A percentile compares a stretch with the other conserved stretches of the same genome.
phyloP scores from a whole-genome alignment of 176 grass and related monocot species.

The Triticum monococcum region DNA sequence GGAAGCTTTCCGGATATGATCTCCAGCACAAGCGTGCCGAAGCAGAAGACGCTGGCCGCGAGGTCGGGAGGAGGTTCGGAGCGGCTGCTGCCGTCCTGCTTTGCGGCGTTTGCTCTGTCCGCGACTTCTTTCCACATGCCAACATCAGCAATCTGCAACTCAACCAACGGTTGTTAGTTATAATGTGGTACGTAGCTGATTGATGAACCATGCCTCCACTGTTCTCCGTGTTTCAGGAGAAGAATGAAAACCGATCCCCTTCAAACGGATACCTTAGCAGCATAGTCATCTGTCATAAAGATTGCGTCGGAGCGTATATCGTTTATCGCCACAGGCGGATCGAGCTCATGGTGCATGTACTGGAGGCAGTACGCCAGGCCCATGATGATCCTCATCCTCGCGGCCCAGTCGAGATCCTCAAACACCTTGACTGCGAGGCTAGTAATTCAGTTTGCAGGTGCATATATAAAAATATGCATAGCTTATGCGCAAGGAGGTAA shows the following conservation, averaged over 20 bases:
- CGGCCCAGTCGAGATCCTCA: slow-evolving; percentile 79
- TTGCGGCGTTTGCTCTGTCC: slow-evolving; percentile 47
- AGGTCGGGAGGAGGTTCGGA: slow-evolving; percentile 47
- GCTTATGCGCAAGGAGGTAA: not conserved
- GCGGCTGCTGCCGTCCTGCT: slow-evolving; percentile 44
- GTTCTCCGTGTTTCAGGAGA: not conserved
- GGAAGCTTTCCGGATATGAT: slow-evolving; percentile 71
- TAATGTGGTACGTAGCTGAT: not conserved
- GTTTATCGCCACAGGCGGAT: slow-evolving; percentile 58
- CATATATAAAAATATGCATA: not conserved
- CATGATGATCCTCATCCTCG: slow-evolving; percentile 96
- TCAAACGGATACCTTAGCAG: slow-evolving; percentile 66
- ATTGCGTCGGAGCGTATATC: slow-evolving; percentile 50
- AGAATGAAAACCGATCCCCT: not conserved
- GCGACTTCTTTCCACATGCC: slow-evolving; percentile 71
- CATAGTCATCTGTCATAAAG: slow-evolving; percentile 83
- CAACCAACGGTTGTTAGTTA: not conserved
- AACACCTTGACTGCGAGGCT: slow-evolving; percentile 72
- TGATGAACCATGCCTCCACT: not conserved
- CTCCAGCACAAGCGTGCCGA: slow-evolving; percentile 71
- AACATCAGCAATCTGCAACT: slow-evolving; percentile 66
- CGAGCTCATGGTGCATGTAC: slow-evolving; percentile 80
- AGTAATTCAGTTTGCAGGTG: slow-evolving; percentile 21
- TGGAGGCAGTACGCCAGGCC: slow-evolving; percentile 84
- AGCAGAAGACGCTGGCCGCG: slow-evolving; percentile 59